Evolutionary conservation across 768 basidiomycete genomes (phyloP), one percentile per base, ranked within the genome.

Genomic region (Russula olivacea): DNA sequence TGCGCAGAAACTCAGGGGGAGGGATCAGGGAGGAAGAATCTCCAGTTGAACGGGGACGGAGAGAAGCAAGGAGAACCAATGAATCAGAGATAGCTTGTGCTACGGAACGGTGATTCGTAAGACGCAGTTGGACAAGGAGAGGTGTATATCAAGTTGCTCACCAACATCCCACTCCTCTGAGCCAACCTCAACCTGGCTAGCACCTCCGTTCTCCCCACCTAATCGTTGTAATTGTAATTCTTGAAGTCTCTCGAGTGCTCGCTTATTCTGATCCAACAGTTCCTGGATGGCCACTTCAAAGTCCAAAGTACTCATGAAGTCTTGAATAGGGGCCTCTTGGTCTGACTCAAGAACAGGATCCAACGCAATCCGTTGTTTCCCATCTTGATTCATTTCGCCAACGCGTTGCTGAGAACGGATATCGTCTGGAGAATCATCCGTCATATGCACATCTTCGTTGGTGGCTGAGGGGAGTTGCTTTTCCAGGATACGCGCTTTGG

Each of bases 121-220:
- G 32, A 38, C 14, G 40, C 5, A 53, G 51, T 23, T 19, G 47
- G 19, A 11, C 12, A 21, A 36, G 30, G 25, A 51, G 61, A 66
- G 41, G 50, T 32, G 60, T 51, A 30, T 36, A 38, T 2, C 32
- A 21, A 25, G 25, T 28, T 4, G 58, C 86, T 67, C 70, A 91
- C 91, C 91, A 64, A 82, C 83, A 67, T 89, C 85, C 87, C 87
- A 91, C 72, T 93, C 91, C 72, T 91, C 90, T 12, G 88, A 87
- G 38, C 80, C 87, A 70, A 84, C 81, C 70, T 84, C 80, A 3
- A 84, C 83, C 12, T 64, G 61, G 58, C 76, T 77, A 38, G 72
- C 71, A 10, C 76, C 80, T 43, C 76, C 78, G 15, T 77, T 78
- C 25, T 78, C 78, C 12, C 74, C 73, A 17, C 76, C 77, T 34